These are phyloP conservation scores for Hyaloraphidium curvatum DNA, from an alignment of 192 early-diverging fungal species.

Conservation along the genomic window DNA sequence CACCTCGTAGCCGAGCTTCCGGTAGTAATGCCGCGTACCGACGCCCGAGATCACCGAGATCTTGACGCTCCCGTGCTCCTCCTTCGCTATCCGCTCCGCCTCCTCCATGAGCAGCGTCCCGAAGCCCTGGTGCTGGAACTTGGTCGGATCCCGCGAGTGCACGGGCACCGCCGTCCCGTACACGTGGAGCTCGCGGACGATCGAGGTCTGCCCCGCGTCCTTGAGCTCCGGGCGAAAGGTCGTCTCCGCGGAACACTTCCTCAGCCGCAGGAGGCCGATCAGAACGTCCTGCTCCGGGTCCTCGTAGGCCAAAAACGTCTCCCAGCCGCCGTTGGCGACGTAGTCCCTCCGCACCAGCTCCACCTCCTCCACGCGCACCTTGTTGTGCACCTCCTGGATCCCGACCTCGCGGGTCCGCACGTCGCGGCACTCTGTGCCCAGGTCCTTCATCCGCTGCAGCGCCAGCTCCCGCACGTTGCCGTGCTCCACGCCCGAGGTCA, in stretches of 20 bases:
- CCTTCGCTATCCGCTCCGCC: slow-evolving; percentile 90
- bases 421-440: slow-evolving; percentile 89
- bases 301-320: slow-evolving; percentile 97
- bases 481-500: slow-evolving; percentile 94
- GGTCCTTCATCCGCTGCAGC: slow-evolving; percentile 83
- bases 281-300: slow-evolving; percentile 93
- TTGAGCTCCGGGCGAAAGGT: slow-evolving; percentile 86
- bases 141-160: slow-evolving; percentile 86
- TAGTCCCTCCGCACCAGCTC: slow-evolving; percentile 97
- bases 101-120: slow-evolving; percentile 99
- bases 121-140: slow-evolving; percentile 99
- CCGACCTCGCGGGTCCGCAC: slow-evolving; percentile 97
- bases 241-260: slow-evolving; percentile 71
- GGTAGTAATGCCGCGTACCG: slow-evolving; percentile 93
- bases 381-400: slow-evolving; percentile 92
- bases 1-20: slow-evolving; percentile 84
- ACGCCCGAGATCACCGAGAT: slow-evolving; percentile 93
- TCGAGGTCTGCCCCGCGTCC: slow-evolving; percentile 50
- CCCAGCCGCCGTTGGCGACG: slow-evolving; percentile 95
- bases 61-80: slow-evolving; percentile 91
- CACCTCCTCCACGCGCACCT: slow-evolving; percentile 81
- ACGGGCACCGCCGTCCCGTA: slow-evolving; percentile 94
- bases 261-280: slow-evolving; percentile 78
- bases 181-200: slow-evolving; percentile 95
- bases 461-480: slow-evolving; percentile 94